Conservation (phyloP, 257 asterid species). For the Solanum rostratum region DNA sequence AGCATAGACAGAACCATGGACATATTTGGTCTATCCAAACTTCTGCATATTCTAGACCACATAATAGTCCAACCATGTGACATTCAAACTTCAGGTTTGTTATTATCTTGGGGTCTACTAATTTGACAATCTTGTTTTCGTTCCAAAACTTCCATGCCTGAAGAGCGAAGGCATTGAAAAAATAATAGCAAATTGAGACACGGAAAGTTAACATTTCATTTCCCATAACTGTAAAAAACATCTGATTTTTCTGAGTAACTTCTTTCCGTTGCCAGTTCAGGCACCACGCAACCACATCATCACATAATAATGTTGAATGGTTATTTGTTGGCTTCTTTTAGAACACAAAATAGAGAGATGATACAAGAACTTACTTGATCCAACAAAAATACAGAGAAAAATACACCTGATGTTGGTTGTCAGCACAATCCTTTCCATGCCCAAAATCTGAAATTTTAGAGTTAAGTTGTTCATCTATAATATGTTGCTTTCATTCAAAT, state of each 20-base stretch:
- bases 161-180: background rate
- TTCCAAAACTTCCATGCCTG: background rate
- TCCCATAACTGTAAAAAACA: constrained; percentile 29
- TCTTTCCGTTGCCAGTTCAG: constrained; percentile 53
- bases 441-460: constrained; percentile 57
- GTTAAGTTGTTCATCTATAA: constrained; percentile 39
- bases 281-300: constrained; percentile 56
- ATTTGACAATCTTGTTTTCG: background rate
- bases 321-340: background rate
- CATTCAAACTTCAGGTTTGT: constrained; percentile 9
- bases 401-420: constrained; percentile 29
- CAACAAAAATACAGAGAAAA: constrained; percentile 12
- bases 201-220: background rate
- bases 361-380: constrained; percentile 36
- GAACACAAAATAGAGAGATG: background rate
- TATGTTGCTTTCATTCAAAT: constrained; percentile 45
- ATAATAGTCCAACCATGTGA: constrained; percentile 42
- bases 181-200: background rate
- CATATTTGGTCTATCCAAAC: constrained; percentile 10
- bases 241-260: constrained; percentile 32
- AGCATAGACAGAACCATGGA: constrained; percentile 36
- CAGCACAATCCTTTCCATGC: constrained; percentile 46
- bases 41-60: constrained; percentile 44
- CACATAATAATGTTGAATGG: background rate
- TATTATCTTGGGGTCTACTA: background rate